Conservation (phyloP, 345 rosid species). For the Raphanus sativus region DNA sequence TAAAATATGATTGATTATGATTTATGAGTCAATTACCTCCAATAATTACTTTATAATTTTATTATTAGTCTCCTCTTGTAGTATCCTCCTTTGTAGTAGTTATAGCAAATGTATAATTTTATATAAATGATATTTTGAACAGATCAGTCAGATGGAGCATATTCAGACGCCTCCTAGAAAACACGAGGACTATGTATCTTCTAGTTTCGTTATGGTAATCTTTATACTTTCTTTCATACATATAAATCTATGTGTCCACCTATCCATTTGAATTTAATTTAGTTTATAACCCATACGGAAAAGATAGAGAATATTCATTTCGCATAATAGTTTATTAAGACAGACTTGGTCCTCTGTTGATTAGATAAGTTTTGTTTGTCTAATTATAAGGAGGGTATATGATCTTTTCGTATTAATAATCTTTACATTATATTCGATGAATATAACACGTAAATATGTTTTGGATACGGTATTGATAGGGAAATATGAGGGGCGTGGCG, state of each 20-base stretch:
- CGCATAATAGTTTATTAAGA: not conserved
- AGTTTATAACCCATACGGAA: conserved; percentile 9
- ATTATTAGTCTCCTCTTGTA: not conserved
- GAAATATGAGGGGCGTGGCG: conserved; percentile 15
- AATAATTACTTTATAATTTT: not conserved
- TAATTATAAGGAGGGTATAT: not conserved
- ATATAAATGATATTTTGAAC: conserved; percentile 22
- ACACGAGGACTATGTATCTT: conserved; percentile 40
- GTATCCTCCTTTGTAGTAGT: not conserved
- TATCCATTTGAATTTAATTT: conserved; percentile 6
- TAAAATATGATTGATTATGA: conserved; percentile 1
- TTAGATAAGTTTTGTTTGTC: conserved; percentile 5
- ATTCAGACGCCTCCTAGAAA: conserved; percentile 45
- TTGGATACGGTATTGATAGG: conserved; percentile 25
- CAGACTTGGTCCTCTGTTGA: conserved; percentile 17
- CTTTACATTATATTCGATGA: not conserved
- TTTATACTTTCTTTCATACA: conserved; percentile 21
- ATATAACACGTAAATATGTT: conserved; percentile 20
- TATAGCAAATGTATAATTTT: conserved; percentile 22
- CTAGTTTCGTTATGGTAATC: conserved; percentile 38
- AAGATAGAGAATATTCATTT: conserved; percentile 7
- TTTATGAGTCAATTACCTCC: not conserved
- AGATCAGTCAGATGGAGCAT: conserved; percentile 57
- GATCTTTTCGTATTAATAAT: not conserved
- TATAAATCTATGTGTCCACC: not conserved